Conservation (phyloP, 139 green algal species). For the Parachlorella kessleri region DNA sequence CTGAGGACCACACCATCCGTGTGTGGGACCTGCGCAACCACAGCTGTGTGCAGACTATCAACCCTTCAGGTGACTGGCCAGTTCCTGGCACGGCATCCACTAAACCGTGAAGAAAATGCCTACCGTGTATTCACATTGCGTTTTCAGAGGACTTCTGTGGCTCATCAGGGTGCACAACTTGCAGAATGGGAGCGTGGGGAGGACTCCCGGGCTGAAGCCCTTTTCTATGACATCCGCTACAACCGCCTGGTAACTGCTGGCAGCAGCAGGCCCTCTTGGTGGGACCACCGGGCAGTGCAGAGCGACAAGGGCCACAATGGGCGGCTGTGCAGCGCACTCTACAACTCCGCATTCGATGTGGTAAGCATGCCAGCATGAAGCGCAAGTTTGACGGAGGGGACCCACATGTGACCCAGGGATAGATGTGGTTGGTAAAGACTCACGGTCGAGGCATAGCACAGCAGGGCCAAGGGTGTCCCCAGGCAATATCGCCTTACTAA, state of each 20-base stretch:
- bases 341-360: conserved; percentile 72
- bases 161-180: too few relatives aligned
- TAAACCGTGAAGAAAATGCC: too few relatives aligned
- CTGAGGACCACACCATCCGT: conserved; percentile 74
- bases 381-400: too few relatives aligned
- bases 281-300: conserved; percentile 3
- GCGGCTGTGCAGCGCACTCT: conserved; percentile 52
- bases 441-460: too few relatives aligned
- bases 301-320: conserved; percentile 13
- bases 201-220: conserved; percentile 55
- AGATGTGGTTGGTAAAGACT: too few relatives aligned
- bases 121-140: too few relatives aligned
- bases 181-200: conserved; percentile 67
- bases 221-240: conserved; percentile 63
- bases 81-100: too few relatives aligned
- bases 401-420: too few relatives aligned
- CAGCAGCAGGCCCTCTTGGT: background rate
- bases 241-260: conserved; percentile 60
- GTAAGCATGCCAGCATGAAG: too few relatives aligned
- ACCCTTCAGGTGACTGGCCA: conserved; percentile 1
- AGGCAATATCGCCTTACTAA: too few relatives aligned
- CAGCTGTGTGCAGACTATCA: conserved; percentile 79
- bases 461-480: too few relatives aligned
- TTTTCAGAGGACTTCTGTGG: too few relatives aligned
- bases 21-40: conserved; percentile 86